Evolutionary conservation across 2,329 filamentous ascomycete species (phyloP).

Genomic region (Cladosporium sp.): DNA sequence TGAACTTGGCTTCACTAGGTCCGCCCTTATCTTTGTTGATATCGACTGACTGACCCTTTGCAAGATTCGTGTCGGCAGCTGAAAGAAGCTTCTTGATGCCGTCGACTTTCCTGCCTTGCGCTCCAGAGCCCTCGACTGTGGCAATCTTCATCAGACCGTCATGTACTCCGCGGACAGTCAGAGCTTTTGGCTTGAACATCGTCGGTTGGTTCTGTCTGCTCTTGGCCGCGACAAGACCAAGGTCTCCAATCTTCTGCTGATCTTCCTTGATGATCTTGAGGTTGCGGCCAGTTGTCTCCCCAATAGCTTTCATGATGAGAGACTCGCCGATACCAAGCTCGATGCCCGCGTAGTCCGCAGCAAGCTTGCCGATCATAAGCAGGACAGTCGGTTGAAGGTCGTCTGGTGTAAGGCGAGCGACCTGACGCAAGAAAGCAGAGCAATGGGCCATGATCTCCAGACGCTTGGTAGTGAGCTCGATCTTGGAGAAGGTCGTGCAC

Average conservation of each 20-base stretch:
- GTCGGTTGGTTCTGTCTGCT: slow-evolving; percentile 92
- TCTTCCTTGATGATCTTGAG: slow-evolving; percentile 88
- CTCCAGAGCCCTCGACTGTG: slow-evolving; percentile 77
- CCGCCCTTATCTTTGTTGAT: slow-evolving; percentile 91
- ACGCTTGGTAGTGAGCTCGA: slow-evolving; percentile 92
- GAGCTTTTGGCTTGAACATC: slow-evolving; percentile 94
- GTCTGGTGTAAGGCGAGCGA: slow-evolving; percentile 85
- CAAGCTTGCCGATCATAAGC: slow-evolving; percentile 97
- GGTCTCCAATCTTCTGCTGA: slow-evolving; percentile 92
- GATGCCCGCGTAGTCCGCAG: slow-evolving; percentile 92
- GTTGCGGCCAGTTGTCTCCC: slow-evolving; percentile 86
- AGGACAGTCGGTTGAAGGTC: slow-evolving; percentile 86
- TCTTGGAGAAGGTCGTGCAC: slow-evolving; percentile 88
- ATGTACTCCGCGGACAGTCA: slow-evolving; percentile 83
- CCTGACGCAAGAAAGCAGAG: slow-evolving; percentile 85
- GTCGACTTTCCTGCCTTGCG: slow-evolving; percentile 86
- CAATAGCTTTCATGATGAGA: slow-evolving; percentile 97
- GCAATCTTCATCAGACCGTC: slow-evolving; percentile 86
- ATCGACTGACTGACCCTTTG: slow-evolving; percentile 67
- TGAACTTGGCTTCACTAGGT: slow-evolving; percentile 89
- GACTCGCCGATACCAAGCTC: slow-evolving; percentile 97
- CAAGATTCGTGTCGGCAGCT: slow-evolving; percentile 70
- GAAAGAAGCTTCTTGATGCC: slow-evolving; percentile 96
- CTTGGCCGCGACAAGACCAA: slow-evolving; percentile 92
- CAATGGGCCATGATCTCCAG: slow-evolving; percentile 85